A percentile compares a stretch with the other conserved stretches of the same genome.
Conservation (phyloP, 2,329 filamentous ascomycete species). For the Fonsecaea nubica region DNA sequence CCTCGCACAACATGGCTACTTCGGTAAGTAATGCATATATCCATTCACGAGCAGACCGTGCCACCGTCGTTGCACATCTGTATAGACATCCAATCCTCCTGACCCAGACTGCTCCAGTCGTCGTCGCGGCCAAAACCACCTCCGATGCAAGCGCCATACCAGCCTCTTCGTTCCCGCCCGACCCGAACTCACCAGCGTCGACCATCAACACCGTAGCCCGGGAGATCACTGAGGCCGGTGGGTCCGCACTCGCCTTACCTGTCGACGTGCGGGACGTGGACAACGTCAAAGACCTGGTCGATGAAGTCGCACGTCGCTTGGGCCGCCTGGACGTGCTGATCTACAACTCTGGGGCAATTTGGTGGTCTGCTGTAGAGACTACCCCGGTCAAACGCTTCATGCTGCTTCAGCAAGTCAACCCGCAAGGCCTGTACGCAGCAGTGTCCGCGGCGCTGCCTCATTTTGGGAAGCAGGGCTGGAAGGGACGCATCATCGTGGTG, state of each 20-base stretch:
- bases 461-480: slow-evolving; percentile 55
- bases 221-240: slow-evolving; percentile 72
- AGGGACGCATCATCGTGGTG: slow-evolving; percentile 75
- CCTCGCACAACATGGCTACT: slow-evolving; percentile 72
- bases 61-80: background rate
- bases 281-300: slow-evolving; percentile 67
- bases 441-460: slow-evolving; percentile 73
- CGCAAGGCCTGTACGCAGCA: slow-evolving; percentile 75
- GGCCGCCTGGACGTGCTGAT: slow-evolving; percentile 74
- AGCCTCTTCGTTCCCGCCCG: slow-evolving; percentile 66
- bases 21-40: slow-evolving; percentile 56
- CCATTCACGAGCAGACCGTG: background rate
- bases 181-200: slow-evolving; percentile 75
- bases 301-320: slow-evolving; percentile 64
- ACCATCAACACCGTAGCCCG: slow-evolving; percentile 81
- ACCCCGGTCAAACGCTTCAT: slow-evolving; percentile 79
- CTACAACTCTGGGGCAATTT: slow-evolving; percentile 86
- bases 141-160: slow-evolving; percentile 66
- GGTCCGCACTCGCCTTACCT: slow-evolving; percentile 68
- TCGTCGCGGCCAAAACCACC: slow-evolving; percentile 77
- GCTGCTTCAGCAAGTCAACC: slow-evolving; percentile 77
- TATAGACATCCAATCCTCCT: too few relatives aligned
- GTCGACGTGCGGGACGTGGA: slow-evolving; percentile 73
- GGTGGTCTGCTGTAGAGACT: slow-evolving; percentile 76
- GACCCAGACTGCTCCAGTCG: slow-evolving; percentile 58